These are phyloP conservation scores for Notholithocarpus densiflorus DNA, from an alignment of 306 rosid genomes.

Conservation along the genomic window DNA sequence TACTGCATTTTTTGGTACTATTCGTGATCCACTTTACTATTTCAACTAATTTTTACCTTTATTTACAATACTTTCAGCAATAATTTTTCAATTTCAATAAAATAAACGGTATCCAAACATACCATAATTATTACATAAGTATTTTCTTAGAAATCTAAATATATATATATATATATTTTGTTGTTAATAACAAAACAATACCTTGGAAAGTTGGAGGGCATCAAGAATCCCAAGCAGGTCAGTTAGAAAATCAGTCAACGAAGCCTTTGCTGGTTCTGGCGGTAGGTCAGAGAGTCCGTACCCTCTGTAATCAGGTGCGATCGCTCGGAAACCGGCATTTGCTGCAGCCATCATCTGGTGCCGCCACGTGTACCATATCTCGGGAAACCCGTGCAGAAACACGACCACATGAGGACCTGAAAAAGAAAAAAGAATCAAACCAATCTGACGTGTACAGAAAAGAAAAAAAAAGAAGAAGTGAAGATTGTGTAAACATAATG, in stretches of 20 bases:
- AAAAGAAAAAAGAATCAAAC: not conserved
- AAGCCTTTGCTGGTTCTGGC: conserved; percentile 36
- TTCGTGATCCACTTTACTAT: fast-evolving
- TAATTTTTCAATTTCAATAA: fast-evolving
- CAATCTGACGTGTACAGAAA: not conserved
- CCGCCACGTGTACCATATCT: conserved; percentile 95
- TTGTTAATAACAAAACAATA: not conserved
- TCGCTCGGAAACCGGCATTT: conserved; percentile 61
- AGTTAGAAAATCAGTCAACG: conserved; percentile 23
- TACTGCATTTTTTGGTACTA: fast-evolving
- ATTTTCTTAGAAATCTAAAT: too few relatives aligned
- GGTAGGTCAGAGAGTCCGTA: conserved; percentile 75
- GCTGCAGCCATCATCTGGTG: conserved; percentile 78
- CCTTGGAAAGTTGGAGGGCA: conserved; percentile 50
- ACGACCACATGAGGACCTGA: conserved; percentile 61
- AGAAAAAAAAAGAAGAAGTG: not conserved
- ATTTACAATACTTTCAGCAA: fast-evolving
- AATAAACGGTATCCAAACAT: fast-evolving
- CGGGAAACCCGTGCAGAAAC: conserved; percentile 78
- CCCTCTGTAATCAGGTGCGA: conserved; percentile 67
- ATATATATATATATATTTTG: too few relatives aligned
- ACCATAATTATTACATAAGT: fast-evolving
- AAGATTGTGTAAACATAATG: not conserved
- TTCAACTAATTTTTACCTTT: fast-evolving
- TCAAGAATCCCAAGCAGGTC: conserved; percentile 63